A percentile compares a stretch with the other conserved stretches of the same genome.
phyloP scores from a whole-genome alignment of 306 rosid species.

The Casuarina equisetifolia region DNA sequence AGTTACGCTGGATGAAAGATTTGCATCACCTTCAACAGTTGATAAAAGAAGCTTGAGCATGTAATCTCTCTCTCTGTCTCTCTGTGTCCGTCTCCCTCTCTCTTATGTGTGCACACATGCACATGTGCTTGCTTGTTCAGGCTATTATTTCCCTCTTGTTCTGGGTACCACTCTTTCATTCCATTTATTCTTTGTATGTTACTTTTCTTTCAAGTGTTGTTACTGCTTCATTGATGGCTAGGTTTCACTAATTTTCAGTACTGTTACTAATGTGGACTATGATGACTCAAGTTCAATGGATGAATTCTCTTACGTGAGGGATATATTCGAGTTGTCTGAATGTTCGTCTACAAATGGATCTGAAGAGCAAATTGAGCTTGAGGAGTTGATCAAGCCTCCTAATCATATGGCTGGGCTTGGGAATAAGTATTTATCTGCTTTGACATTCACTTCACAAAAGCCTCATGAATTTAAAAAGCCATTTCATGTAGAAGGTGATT shows the following conservation, averaged over 20 bases:
- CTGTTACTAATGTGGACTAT: constrained; percentile 32
- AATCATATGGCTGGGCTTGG: constrained; percentile 38
- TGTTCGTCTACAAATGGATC: constrained; percentile 50
- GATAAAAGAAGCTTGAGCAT: constrained; percentile 46
- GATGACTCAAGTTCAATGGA: constrained; percentile 60
- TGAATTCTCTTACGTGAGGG: constrained; percentile 41
- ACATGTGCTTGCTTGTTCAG: background rate
- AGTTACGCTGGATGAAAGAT: constrained; percentile 38
- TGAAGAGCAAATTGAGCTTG: constrained; percentile 57
- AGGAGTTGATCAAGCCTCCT: constrained; percentile 45
- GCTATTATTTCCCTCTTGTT: background rate
- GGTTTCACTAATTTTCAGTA: constrained; percentile 54
- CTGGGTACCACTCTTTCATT: background rate
- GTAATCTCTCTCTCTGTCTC: constrained; percentile 52
- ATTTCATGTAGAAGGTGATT: constrained; percentile 25
- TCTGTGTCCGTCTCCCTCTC: background rate
- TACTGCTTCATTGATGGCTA: constrained; percentile 32
- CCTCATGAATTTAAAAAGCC: constrained; percentile 44
- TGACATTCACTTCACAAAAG: constrained; percentile 55
- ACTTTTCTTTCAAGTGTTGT: constrained; percentile 28
- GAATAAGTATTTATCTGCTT: constrained; percentile 50
- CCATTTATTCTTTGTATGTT: constrained; percentile 1
- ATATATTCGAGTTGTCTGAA: constrained; percentile 52
- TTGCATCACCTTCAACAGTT: constrained; percentile 33
- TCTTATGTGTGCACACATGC: background rate